Base-by-base conservation (phyloP, 768 basidiomycete species). In the Tephrocybe sp. region DNA sequence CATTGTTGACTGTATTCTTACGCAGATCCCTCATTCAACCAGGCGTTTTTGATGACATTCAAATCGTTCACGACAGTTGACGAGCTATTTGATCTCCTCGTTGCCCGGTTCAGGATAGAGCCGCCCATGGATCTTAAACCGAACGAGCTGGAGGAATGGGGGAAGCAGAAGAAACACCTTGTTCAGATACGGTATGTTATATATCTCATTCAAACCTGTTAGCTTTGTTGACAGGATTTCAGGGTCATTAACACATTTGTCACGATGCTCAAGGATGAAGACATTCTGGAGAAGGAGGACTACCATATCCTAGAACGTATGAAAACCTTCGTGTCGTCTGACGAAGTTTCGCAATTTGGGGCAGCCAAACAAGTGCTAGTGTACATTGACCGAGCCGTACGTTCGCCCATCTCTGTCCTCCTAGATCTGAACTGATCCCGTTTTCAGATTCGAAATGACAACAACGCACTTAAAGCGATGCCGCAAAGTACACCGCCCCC, bases 21-120 rank as follows among this genome's bases (percentile, higher is more conserved):
- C 21, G 47, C 44, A 50, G 58, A 97, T 66, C 78, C 85, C 0
- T 79, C 80, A 6, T 96, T 87, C 69, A 89, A 78, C 65, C 86
- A 87, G 63, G 86, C 94, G 1, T 98, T 98, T 79, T 69, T 98
- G 56, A 87, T 97, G 82, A 97, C 96, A 1, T 97, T 92, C 76
- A 92, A 94, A 62, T 94, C 92, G 1, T 98, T 98, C 67, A 91
- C 90, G 13, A 86, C 84, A 5, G 73, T 89, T 37, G 81, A 89
- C 48, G 86, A 92, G 40, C 71, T 98, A 8, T 86, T 96, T 47
- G 85, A 92, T 50, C 75, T 88, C 15, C 83, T 98, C 16, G 79
- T 89, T 6, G 75, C 79, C 36, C 84, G 96, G 15, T 98, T 93
- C 69, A 76, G 78, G 58, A 86, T 94, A 22, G 75, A 80, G 41